Evolutionary conservation across 2,329 filamentous ascomycete species (phyloP), one percentile per base, ranked within the genome.

Genomic region (Aspergillus brasiliensis): DNA sequence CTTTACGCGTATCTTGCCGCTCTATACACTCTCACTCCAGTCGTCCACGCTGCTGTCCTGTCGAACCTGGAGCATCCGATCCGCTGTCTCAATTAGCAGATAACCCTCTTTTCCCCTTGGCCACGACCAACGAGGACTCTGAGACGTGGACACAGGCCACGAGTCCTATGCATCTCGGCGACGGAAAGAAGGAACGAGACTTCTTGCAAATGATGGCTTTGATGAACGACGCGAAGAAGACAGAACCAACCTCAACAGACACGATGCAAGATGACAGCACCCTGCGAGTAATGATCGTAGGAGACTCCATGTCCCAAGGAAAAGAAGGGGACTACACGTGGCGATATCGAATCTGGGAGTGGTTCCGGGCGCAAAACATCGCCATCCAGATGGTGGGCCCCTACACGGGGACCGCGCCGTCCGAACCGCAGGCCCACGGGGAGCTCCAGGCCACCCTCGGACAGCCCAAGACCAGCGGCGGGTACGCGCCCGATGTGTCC

Each of bases 291-390:
- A 52, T 58, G 25, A 37, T 58, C 13, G 56, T 58, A 10, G 56
- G 56, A 3, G 56, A 58, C 51, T 58, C 57, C 10, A 58, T 58
- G 28, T 34, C 57, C 19, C 57, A 58, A 19, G 57, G 57, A 2
- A 25, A 44, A 37, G 38, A 58, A n/a, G 57, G 51, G 8, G 57
- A 58, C n/a, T 58, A 37, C 21, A 58, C 57, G 13, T 58, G 57
- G 57, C 49, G 57, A 5, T 58, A 53, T 49, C 57, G 57, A 5
- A 46, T 58, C 23, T 53, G 57, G 49, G 34, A 58, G 27, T 58
- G 57, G 57, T 57, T 57, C 10, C n/a, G 17, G 28, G 44, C 17
- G 2, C 55, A 57, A 27, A 31, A 31, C 8, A 31, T 57, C 8
- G n/a, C 55, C 8, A 46, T 57, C 8, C 27, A 53, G 21, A 31